phyloP scores from a whole-genome alignment of 768 basidiomycete genomes.

The Leccinum subgranulosum region DNA sequence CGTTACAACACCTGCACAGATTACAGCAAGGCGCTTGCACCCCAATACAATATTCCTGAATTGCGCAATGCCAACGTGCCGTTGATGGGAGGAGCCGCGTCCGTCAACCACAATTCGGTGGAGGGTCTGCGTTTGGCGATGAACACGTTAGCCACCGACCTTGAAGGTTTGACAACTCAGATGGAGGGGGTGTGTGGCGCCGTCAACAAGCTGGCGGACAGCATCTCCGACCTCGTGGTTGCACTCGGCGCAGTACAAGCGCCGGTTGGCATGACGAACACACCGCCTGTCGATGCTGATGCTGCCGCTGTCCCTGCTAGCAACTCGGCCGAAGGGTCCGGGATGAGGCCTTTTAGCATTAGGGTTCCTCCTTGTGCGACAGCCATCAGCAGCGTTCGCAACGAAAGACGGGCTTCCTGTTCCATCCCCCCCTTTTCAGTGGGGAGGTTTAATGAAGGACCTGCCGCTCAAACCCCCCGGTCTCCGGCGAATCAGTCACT shows the following conservation, averaged over 20 bases:
- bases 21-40: neutral
- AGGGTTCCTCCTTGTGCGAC: neutral
- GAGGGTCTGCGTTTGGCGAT: neutral
- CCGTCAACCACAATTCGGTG: neutral
- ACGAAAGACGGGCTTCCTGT: neutral
- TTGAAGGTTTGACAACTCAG: neutral
- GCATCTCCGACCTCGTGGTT: neutral
- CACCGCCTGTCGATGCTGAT: too few species aligned
- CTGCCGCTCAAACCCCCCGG: neutral
- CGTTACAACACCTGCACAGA: neutral
- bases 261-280: too few species aligned
- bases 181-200: neutral
- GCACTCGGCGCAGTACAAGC: too few species aligned
- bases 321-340: neutral
- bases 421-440: neutral
- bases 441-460: neutral
- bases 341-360: neutral
- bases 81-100: neutral
- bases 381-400: neutral
- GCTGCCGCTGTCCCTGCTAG: neutral
- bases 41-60: neutral
- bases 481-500: neutral
- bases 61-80: neutral
- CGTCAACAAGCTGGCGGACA: neutral
- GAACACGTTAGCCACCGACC: neutral